These are phyloP conservation scores for Przewalskia tangutica DNA, from an alignment of 257 asterid genomes.

Conservation along the genomic window DNA sequence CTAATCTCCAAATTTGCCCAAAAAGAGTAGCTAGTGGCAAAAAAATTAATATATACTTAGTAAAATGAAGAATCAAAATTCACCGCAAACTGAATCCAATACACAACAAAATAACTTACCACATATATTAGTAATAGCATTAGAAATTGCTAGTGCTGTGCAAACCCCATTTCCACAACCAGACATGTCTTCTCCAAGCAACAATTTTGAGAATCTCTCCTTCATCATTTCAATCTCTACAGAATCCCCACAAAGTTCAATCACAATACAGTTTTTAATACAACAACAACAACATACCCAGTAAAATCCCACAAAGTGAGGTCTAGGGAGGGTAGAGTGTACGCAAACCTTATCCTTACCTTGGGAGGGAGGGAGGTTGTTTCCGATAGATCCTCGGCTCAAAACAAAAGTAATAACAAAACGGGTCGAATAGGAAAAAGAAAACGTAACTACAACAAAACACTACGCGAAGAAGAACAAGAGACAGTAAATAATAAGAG, in stretches of 20 bases:
- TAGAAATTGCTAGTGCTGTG: conserved; percentile 71
- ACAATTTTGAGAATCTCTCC: conserved; percentile 70
- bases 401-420: too few relatives aligned
- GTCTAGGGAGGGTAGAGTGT: background rate
- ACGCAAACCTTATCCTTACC: background rate
- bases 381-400: background rate
- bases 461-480: background rate
- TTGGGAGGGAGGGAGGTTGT: background rate
- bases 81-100: background rate
- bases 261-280: background rate
- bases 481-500: background rate
- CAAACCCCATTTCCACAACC: conserved; percentile 86
- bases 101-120: conserved; percentile 28
- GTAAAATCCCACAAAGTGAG: background rate
- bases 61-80: background rate
- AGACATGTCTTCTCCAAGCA: conserved; percentile 91
- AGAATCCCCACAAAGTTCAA: background rate
- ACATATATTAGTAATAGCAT: conserved; percentile 85
- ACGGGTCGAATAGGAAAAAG: too few relatives aligned
- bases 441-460: background rate
- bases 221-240: conserved; percentile 75
- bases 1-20: conserved; percentile 87
- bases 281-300: background rate
- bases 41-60: background rate
- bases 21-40: conserved; percentile 53